A percentile compares a stretch with the other conserved stretches of the same genome.
Conservation (phyloP, 768 basidiomycete species). For the Naganishia onofrii region DNA sequence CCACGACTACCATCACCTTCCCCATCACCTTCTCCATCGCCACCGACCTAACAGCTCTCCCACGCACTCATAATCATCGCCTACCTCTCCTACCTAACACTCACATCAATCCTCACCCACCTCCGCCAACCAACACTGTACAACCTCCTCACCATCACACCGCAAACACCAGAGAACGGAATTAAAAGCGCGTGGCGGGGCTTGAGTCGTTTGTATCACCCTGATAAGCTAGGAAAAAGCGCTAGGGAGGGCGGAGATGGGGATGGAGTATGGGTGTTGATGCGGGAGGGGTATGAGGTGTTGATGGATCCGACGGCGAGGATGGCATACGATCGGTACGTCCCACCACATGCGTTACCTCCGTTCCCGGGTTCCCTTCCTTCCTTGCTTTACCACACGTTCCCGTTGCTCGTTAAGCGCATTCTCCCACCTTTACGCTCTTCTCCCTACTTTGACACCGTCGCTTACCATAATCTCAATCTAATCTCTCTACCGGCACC, state of each 20-base stretch:
- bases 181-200: constrained; percentile 12
- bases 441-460: too few relatives aligned
- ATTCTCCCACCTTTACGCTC: background rate
- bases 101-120: background rate
- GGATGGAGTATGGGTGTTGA: constrained; percentile 1
- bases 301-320: constrained; percentile 17
- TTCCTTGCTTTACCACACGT: background rate
- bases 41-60: background rate
- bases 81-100: constrained; percentile 12
- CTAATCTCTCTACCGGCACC: too few relatives aligned
- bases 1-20: too few relatives aligned
- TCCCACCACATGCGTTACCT: background rate
- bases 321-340: constrained; percentile 23
- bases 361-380: background rate
- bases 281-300: constrained; percentile 15
- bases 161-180: background rate
- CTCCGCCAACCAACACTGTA: background rate
- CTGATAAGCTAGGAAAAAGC: constrained; percentile 5
- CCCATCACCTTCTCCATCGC: too few relatives aligned
- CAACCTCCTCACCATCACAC: constrained; percentile 3
- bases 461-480: background rate
- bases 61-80: constrained; percentile 12
- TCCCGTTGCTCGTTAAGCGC: background rate
- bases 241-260: background rate
- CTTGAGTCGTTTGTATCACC: background rate